Evolutionary conservation across 1,284 basidiomycete genomes (phyloP).

Genomic region (Tilletia caries): DNA sequence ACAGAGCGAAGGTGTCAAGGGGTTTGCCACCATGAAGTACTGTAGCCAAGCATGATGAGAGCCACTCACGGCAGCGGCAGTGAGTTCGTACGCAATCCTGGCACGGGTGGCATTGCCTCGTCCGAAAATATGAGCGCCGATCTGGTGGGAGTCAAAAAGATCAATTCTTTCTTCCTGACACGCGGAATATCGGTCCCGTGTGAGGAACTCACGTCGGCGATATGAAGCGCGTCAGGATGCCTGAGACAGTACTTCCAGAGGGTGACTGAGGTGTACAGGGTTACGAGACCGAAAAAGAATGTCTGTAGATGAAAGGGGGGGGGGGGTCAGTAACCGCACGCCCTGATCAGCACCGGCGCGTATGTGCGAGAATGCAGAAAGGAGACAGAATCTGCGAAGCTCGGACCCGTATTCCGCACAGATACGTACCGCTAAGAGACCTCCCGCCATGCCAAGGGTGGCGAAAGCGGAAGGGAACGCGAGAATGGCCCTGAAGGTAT

Average conservation of each 20-base stretch:
- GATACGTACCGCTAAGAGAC: constrained; percentile 32
- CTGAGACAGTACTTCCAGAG: constrained; percentile 64
- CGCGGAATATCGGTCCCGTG: background rate
- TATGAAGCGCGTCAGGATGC: constrained; percentile 61
- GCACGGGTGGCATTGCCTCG: constrained; percentile 53
- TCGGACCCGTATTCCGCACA: too few species aligned
- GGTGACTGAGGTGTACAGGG: constrained; percentile 42
- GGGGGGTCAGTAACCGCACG: too few species aligned
- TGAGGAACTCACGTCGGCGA: constrained; percentile 61
- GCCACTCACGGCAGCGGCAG: constrained; percentile 25
- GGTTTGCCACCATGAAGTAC: too few species aligned
- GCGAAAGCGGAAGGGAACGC: constrained; percentile 40
- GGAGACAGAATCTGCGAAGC: background rate
- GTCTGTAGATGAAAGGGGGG: background rate
- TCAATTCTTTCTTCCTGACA: too few species aligned
- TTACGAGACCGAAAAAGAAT: constrained; percentile 37
- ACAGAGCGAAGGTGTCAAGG: too few species aligned
- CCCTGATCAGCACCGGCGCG: too few species aligned
- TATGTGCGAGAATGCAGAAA: background rate
- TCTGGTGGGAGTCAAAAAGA: background rate
- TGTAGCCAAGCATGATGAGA: too few species aligned
- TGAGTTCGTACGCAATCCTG: constrained; percentile 58
- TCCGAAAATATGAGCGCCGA: constrained; percentile 12
- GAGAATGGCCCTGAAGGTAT: constrained; percentile 29
- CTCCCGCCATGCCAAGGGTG: constrained; percentile 45